Evolutionary conservation across 306 rosid species (phyloP), one percentile per base, ranked within the genome.

Genomic region (Vachellia pachyceras): DNA sequence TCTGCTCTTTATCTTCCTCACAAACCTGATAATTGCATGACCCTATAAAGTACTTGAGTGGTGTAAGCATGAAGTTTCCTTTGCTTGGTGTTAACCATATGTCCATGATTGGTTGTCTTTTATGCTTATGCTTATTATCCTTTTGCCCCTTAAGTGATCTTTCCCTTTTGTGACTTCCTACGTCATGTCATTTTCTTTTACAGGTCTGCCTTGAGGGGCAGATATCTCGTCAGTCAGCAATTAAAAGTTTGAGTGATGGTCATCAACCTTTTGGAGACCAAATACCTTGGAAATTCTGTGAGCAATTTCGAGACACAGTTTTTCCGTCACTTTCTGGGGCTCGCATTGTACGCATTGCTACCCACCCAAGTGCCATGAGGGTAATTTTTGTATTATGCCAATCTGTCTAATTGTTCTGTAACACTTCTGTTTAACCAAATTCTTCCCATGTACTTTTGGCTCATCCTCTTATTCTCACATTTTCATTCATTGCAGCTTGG

Each of bases 301-400:
- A 95, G 87, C 97, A 91, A 82, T 95, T 91, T 77, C 97, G 92
- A 73, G 99, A 93, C 80, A 88, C 92, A 0, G 93, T 80, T 79
- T 93, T 95, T 52, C 99, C 99, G 23, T 87, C 89, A 60, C 95
- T 95, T 60, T 95, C 98, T 37, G 99, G 99, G 54, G 99, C 88
- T 85, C 98, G 98, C 57, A 93, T 95, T 85, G 99, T 95, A 39
- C 98, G 99, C 78, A 95, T 95, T 77, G 99, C 99, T 39, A 89
- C 99, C 33, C 99, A 95, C 86, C 98, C 99, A 68, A 93, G 92
- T 86, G 95, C 92, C 75, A 91, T 89, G 90, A 91, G 90, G 98
- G 99, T 95, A 87, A 84, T 29, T 69, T 69, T 70, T 60, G 55
- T 15, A 55, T 54, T 69, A 8, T 41, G 74, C 41, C 67, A 66